Conservation (phyloP, 331 rosid species). For the Acacia pycnantha region DNA sequence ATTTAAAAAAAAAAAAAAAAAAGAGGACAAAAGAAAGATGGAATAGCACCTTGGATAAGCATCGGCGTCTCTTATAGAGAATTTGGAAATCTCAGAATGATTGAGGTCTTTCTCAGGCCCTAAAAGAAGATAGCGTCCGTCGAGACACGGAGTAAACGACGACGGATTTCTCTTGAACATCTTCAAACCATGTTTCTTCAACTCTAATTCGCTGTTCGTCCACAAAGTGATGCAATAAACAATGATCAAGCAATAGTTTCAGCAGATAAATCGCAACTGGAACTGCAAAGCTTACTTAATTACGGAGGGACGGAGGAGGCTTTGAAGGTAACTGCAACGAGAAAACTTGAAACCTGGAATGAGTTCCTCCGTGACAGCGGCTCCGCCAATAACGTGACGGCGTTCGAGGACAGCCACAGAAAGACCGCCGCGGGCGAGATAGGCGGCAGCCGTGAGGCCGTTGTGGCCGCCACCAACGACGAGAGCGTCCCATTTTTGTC, state of each 20-base stretch:
- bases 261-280: not conserved
- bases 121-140: constrained; percentile 80
- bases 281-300: constrained; percentile 44
- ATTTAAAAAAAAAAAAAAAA: not conserved
- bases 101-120: constrained; percentile 71
- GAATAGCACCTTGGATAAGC: constrained; percentile 68
- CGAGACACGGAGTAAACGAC: constrained; percentile 92
- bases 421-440: constrained; percentile 82
- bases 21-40: not conserved
- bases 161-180: constrained; percentile 80
- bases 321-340: constrained; percentile 92
- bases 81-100: constrained; percentile 77
- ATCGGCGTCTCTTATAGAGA: constrained; percentile 76
- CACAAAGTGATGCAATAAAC: not conserved
- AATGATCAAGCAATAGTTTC: not conserved
- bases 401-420: constrained; percentile 95
- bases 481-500: constrained; percentile 86
- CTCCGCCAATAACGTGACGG: constrained; percentile 89
- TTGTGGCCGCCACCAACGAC: constrained; percentile 94
- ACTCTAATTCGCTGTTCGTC: constrained; percentile 62
- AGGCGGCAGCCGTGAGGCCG: constrained; percentile 91
- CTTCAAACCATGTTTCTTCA: constrained; percentile 80
- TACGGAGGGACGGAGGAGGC: constrained; percentile 84
- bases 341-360: constrained; percentile 88
- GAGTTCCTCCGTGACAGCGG: constrained; percentile 85